Base-by-base conservation (phyloP, 192 early-diverging fungal species). In the Rhizophlyctis rosea region DNA sequence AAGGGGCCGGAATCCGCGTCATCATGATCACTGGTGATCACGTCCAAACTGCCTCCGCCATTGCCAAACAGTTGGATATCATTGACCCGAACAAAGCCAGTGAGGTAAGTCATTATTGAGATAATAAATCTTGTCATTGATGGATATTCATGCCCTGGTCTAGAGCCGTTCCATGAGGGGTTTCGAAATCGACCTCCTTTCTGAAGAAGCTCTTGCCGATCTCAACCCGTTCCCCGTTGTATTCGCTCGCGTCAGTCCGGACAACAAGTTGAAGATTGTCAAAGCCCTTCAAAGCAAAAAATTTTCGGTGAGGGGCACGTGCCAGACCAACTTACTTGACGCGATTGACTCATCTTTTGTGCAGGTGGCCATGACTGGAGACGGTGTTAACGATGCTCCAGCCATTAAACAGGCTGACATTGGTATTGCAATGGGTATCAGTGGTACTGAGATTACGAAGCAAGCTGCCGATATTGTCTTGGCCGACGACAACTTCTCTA, bases 1-100 rank as follows among this genome's bases (percentile, higher is more conserved):
- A 93, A 65, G 53, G 77, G n/a, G 96, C 96, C 3, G 96, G 95
- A 7, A 92, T 98, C 72, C 86, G 86, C 48, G 96, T 98, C 3
- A 83, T 94, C 25, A 98, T 98, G 96, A 93, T 98, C 55, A 98
- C 96, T 3, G 96, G 96, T 50, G 95, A 98, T 69, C 96, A 98
- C 65, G 81, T 93, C 39, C 82, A 82, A 59, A 98, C 96, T 11
- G 96, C 96, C 1, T 83, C 87, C 21, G 93, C 96, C 3, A 97
- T 98, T 67, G 95, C 95, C 28, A 81, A 77, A 55, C 81, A 94
- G 34, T 78, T 98, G 31, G 91, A 92, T 28, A 98, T 98, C 47
- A 73, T 95, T 28, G 80, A 92, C 54, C 60, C 74, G 0, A 30
- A 31, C 2, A 56, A 68, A 23, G 36, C 68, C 0, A 64, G 73